Base-by-base conservation (phyloP, 2,329 filamentous ascomycete species). In the Ceratocystis alfenasii region DNA sequence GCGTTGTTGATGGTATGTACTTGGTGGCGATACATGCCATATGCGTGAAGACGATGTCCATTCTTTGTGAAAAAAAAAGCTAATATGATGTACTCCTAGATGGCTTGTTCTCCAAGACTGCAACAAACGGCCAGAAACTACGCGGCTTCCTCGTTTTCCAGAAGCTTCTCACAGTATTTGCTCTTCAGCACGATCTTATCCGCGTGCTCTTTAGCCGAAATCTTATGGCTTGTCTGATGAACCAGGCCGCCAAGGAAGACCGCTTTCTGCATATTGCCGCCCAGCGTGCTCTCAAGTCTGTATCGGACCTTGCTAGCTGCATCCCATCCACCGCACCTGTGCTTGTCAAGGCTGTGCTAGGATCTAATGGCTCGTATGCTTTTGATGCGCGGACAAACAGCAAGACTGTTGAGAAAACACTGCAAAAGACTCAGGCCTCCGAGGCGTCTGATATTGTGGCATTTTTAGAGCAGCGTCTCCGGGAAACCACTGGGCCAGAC, bases 141-240 rank as follows among this genome's bases (percentile, higher is more conserved):
- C 91, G 90, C 75, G 94, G 94, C 0, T 93, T 97, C 75, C 85
- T 92, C 71, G 82, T 97, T 1, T 90, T 96, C 71, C 85, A 87
- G 71, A 89, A 87, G 72, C 83, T 91, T 70, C 76, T 96, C 3
- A 77, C 81, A 57, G 77, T 78, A 2, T 75, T 82, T 7, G 77
- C 79, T 41, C 78, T 71, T 73, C 83, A 74, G 25, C 72, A 72
- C 20, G 64, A 70, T 66, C 81, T 80, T 70, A 82, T 77, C 64
- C 80, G 74, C 69, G 79, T 75, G 7, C 78, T 96, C 0, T 95
- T 97, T 73, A 91, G 89, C 71, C 85, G 86, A 68, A 95, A 96
- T 71, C 78, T 96, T 25, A 85, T 95, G 76, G 82, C 85, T 62
- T 93, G 87, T 71, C 77, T 96, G 59, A 87, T 90, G 75, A 94